Base-by-base conservation (phyloP, 352 stramenopile genomes). In the Peronospora farinosa region DNA sequence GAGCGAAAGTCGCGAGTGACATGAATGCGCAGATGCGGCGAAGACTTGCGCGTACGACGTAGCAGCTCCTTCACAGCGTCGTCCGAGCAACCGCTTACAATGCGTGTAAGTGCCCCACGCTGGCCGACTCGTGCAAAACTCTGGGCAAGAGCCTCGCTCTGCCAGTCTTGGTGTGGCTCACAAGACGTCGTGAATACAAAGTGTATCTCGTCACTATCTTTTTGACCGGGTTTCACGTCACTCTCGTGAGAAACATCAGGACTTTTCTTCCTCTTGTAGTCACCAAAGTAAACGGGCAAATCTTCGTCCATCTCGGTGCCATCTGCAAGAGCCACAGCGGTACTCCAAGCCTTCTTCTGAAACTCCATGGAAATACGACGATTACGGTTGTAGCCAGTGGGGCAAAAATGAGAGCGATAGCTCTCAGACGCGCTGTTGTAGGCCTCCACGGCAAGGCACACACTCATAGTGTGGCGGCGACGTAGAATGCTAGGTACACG, bases 141-240 rank as follows among this genome's bases (percentile, higher is more conserved):
- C 32, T 84, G 63, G 3, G 72, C 67, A 39, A 93, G 56, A 16
- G 86, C 58, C 28, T 91, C 73, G 19, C 75, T 86, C 49, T 88
- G 74, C 82, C 79, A 90, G 47, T 93, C 51, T 32, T 88, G 69
- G 19, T 74, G 60, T 0, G 68, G 48, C 16, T 77, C 64, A 40
- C 82, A 93, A 0, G 72, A 75, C 10, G 77, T 85, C 3, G 67
- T 72, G 49, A 88, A 89, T 0, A 91, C 82, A 41, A 91, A 90
- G 44, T 93, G 77, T 13, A 89, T 35, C 11, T 86, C 68, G 11
- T 91, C 66, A 45, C 74, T 84, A 17, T 57, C 58, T 33, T 58
- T 40, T 43, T 81, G 55, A 0, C 64, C 74, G 19, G 70, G 51
- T 31, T 64, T 63, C 31, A 61, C n/a, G 2, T 56, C 40, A 7